These are phyloP conservation scores for Lepidopterella palustris DNA, from an alignment of 495 filamentous ascomycete genomes.

Conservation along the genomic window DNA sequence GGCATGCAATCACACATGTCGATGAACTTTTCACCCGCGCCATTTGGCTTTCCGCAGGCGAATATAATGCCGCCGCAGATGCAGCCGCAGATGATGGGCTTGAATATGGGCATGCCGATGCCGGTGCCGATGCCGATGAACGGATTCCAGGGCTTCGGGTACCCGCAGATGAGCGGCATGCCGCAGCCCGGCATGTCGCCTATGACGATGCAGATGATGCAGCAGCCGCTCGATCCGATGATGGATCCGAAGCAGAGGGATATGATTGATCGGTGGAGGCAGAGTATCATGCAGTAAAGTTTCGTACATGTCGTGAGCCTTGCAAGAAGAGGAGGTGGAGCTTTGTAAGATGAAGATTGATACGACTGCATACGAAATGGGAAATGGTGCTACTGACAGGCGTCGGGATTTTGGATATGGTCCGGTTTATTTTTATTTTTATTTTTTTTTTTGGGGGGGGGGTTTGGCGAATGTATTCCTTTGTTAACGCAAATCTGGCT, in stretches of 20 bases:
- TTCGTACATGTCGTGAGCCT: too few relatives aligned
- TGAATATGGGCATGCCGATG: slow-evolving; percentile 27
- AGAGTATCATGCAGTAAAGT: slow-evolving; percentile 62
- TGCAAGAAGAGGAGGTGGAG: too few relatives aligned
- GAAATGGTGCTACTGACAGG: too few relatives aligned
- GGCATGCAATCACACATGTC: slow-evolving; percentile 7
- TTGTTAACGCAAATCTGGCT: too few relatives aligned
- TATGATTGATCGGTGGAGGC: slow-evolving; percentile 85
- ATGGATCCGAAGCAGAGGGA: slow-evolving; percentile 51
- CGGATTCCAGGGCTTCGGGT: slow-evolving; percentile 18
- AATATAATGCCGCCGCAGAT: slow-evolving; percentile 24
- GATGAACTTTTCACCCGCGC: slow-evolving; percentile 3
- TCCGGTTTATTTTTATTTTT: too few relatives aligned
- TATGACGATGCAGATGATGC: slow-evolving; percentile 34
- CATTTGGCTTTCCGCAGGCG: neutral
- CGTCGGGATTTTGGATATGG: too few relatives aligned
- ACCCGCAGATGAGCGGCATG: slow-evolving; percentile 21
- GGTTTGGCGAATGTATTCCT: too few relatives aligned
- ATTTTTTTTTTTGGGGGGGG: too few relatives aligned
- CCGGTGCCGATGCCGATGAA: slow-evolving; percentile 19
- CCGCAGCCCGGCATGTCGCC: slow-evolving; percentile 27
- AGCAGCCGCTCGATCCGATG: slow-evolving; percentile 34
- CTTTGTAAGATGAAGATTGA: too few relatives aligned
- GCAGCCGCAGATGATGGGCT: slow-evolving; percentile 31
- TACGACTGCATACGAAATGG: too few relatives aligned